Evolutionary conservation across 805 yeast genomes (phyloP).

Genomic region (Saccharomycopsis olivae): DNA sequence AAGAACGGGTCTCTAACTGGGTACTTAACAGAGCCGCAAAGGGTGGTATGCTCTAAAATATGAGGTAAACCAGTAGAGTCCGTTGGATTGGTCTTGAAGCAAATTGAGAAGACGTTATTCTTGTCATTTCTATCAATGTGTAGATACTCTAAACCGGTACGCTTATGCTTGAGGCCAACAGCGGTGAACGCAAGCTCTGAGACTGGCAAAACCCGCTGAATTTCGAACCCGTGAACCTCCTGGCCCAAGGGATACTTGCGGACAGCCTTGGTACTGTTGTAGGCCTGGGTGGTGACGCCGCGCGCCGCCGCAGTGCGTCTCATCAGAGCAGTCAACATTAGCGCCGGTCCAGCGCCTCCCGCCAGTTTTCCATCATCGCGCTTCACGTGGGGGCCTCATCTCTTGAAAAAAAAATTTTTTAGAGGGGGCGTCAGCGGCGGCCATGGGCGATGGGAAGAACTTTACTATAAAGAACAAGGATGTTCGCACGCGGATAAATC

Average conservation of each 20-base stretch:
- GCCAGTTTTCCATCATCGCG: too few relatives aligned
- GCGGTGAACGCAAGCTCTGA: conserved; percentile 81
- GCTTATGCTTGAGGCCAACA: conserved; percentile 53
- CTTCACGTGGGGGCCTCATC: too few relatives aligned
- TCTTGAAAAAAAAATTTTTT: too few relatives aligned
- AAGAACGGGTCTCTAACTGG: conserved; percentile 97
- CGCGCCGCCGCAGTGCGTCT: neutral
- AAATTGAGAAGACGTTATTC: conserved; percentile 82
- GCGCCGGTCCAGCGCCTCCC: too few relatives aligned
- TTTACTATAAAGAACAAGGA: conserved; percentile 17
- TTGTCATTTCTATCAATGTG: conserved; percentile 77
- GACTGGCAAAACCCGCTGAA: conserved; percentile 53
- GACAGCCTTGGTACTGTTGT: conserved; percentile 27
- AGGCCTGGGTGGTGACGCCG: too few relatives aligned
- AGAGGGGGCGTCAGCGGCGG: too few relatives aligned
- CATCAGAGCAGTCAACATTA: neutral
- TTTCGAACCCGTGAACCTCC: conserved; percentile 53
- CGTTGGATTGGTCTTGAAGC: conserved; percentile 91
- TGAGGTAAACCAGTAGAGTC: conserved; percentile 94
- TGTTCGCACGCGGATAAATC: conserved; percentile 11
- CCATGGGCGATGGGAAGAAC: conserved; percentile 14
- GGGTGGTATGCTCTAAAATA: conserved; percentile 88
- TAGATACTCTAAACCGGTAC: conserved; percentile 69
- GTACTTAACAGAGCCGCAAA: conserved; percentile 85
- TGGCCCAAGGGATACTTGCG: conserved; percentile 56